A percentile compares a stretch with the other conserved stretches of the same genome.
phyloP scores from a whole-genome alignment of 192 early-diverging fungal species.

The Rhizophagus clarus region DNA sequence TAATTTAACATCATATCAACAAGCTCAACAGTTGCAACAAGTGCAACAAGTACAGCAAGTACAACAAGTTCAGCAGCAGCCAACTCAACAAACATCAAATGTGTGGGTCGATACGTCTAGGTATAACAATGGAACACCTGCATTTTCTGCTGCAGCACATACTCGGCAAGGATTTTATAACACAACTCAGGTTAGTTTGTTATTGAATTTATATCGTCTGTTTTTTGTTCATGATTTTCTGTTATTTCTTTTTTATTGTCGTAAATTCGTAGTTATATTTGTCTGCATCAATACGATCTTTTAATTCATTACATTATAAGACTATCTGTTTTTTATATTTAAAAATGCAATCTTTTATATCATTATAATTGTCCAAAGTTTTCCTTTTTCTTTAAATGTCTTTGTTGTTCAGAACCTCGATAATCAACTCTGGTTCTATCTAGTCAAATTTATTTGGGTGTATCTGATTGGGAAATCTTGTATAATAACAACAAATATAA shows the following conservation, averaged over 20 bases:
- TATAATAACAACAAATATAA: slow-evolving; percentile 27
- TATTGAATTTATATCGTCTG: background rate
- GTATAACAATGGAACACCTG: slow-evolving; percentile 11
- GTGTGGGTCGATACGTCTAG: slow-evolving; percentile 10
- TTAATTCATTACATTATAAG: background rate
- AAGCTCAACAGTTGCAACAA: slow-evolving; percentile 2
- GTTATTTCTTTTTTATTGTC: background rate
- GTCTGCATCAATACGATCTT: slow-evolving; percentile 3
- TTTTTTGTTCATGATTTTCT: background rate
- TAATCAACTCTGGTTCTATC: background rate
- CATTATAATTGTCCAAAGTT: slow-evolving; percentile 1
- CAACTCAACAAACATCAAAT: slow-evolving; percentile 21
- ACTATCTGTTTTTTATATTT: slow-evolving; percentile 20
- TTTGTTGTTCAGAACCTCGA: background rate
- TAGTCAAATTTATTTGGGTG: slow-evolving; percentile 1
- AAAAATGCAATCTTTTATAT: background rate
- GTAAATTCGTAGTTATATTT: background rate
- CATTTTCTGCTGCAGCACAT: background rate
- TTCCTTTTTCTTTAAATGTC: slow-evolving; percentile 27
- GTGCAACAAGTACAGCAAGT: background rate
- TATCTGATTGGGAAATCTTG: background rate
- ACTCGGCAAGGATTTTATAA: slow-evolving; percentile 32
- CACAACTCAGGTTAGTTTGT: slow-evolving; percentile 25
- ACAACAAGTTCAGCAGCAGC: background rate
- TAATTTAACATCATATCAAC: slow-evolving; percentile 3